Percentiles rank a stretch among this genome's conserved stretches.
phyloP scores from a whole-genome alignment of 2,329 filamentous ascomycete species.

The Xylaria sp. region DNA sequence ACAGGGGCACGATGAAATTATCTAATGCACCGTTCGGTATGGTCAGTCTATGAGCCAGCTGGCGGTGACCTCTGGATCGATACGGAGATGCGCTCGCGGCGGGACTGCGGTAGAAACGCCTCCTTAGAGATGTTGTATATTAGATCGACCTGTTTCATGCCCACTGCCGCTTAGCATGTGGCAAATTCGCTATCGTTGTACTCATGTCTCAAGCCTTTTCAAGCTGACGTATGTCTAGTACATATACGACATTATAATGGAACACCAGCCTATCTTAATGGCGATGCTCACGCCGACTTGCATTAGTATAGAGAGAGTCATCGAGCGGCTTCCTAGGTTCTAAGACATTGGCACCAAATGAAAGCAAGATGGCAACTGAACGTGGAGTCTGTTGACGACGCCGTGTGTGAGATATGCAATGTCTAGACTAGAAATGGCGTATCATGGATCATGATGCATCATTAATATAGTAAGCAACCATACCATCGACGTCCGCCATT shows the following conservation, averaged over 20 bases:
- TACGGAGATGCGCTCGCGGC: too few relatives aligned
- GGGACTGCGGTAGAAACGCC: too few relatives aligned
- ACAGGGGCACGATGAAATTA: too few relatives aligned
- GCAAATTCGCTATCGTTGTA: background rate
- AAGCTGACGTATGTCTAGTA: background rate
- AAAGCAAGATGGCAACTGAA: background rate
- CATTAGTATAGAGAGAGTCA: background rate
- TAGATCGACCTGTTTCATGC: background rate
- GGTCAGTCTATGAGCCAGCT: too few relatives aligned
- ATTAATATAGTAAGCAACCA: too few relatives aligned
- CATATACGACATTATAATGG: background rate
- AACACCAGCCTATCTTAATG: background rate
- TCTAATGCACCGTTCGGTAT: too few relatives aligned
- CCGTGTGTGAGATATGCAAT: background rate
- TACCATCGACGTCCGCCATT: too few relatives aligned
- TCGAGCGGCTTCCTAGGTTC: background rate
- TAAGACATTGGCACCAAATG: background rate
- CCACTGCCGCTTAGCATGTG: background rate
- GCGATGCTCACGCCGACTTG: background rate
- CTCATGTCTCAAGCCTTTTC: background rate
- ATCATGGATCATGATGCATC: too few relatives aligned
- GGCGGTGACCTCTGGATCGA: too few relatives aligned
- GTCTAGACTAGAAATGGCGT: background rate
- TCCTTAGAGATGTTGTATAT: too few relatives aligned
- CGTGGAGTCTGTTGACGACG: background rate